Base-by-base conservation (phyloP, 1,284 basidiomycete genomes). In the Neonothopanus nambi region DNA sequence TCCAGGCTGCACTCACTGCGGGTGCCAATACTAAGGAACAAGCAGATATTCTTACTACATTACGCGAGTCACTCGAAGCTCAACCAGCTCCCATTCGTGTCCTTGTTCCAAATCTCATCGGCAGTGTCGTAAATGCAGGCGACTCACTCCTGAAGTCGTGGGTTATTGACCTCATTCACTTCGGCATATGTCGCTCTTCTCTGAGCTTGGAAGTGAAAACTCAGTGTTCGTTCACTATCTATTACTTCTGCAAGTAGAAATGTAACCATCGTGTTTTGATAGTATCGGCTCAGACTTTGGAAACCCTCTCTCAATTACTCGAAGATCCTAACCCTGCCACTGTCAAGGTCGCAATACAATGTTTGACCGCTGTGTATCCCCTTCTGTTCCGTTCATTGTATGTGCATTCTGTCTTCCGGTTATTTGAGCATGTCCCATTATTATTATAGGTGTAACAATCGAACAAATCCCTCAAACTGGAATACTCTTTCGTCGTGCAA, bases 331-430 rank as follows among this genome's bases (percentile, higher is more conserved):
- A 84, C 59, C 70, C 80, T 21, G 70, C 74, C 52, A 89, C 86
- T 30, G 82, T 93, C 52, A 96, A 95, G 72, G 81, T 91, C 8
- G 85, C 84, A 40, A 83, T 94, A 17, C 91, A 95, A 64, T 90
- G 84, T 66, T 85, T 98, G 57, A 83, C 89, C 41, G 86, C 89
- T n/a, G 85, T 92, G 33, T 97, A 97, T 65, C 92, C 95, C 0
- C 77, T 95, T 48, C 74, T 98, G 39, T 98, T 98, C 66, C 86
- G 91, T 21, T 74, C 81, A 48, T 69, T 93, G 93, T 95, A 72
- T 74, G 90, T 76, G 41, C 40, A 12, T 28, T 33, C 11, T 40
- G 13, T 33, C 30, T 33, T 36, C 37, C 15, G 8, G 1, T 49
- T 50, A 48, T 2, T 45, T 6, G 28, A 37, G 17, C 41, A 48